Conservation (phyloP, 2,329 filamentous ascomycete genomes). For the Verticillium klebahnii region DNA sequence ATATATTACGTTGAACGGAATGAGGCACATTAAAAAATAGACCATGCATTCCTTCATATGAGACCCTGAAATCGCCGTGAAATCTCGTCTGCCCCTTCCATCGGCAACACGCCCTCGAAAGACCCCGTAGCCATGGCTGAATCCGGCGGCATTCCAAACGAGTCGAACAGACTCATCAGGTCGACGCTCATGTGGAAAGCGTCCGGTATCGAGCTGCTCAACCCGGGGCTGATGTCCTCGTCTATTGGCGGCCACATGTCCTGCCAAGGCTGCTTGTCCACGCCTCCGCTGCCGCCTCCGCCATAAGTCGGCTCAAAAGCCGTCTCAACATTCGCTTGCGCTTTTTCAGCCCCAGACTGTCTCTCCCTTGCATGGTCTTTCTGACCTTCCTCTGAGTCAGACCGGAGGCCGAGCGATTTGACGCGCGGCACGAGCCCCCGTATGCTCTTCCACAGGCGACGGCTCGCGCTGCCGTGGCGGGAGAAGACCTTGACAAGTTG, state of each 20-base stretch:
- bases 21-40: not conserved
- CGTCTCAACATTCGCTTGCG: constrained; percentile 9
- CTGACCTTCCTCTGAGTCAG: constrained; percentile 9
- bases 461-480: constrained; percentile 23
- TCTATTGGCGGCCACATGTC: not conserved
- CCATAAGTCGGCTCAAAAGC: not conserved
- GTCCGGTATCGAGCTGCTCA: constrained; percentile 19
- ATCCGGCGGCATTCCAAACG: constrained; percentile 19
- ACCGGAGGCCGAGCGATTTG: constrained; percentile 18
- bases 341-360: not conserved
- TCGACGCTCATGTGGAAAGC: constrained; percentile 29
- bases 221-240: not conserved
- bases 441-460: constrained; percentile 30
- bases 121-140: constrained; percentile 4
- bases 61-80: constrained; percentile 26
- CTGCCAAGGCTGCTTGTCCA: not conserved
- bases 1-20: not conserved
- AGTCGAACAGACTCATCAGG: constrained; percentile 28
- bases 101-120: constrained; percentile 6
- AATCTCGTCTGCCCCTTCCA: constrained; percentile 21
- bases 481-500: constrained; percentile 27
- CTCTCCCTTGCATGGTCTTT: not conserved
- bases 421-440: constrained; percentile 25
- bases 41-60: constrained; percentile 10
- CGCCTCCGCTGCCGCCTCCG: not conserved